Percentiles rank a stretch among this genome's conserved stretches.
phyloP scores from a whole-genome alignment of 2,329 filamentous ascomycete species.

The Monilinia laxa region DNA sequence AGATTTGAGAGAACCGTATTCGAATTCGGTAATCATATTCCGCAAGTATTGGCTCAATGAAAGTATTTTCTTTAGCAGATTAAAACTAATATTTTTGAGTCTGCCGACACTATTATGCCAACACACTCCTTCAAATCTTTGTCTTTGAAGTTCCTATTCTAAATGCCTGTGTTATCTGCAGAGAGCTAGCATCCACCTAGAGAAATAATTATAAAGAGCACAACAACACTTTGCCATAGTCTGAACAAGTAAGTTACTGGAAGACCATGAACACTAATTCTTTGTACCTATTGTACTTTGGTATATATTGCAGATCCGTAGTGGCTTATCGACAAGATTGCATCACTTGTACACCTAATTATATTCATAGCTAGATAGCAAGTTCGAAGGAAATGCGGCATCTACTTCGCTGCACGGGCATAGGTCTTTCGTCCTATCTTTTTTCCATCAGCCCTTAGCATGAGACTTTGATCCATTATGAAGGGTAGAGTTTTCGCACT shows the following conservation, averaged over 20 bases:
- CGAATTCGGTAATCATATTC: not conserved
- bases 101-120: not conserved
- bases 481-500: not conserved
- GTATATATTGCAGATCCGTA: too few relatives aligned
- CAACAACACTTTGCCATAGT: not conserved
- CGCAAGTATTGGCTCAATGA: not conserved
- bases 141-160: not conserved
- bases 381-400: too few relatives aligned
- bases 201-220: not conserved
- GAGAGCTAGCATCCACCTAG: not conserved
- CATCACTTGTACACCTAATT: too few relatives aligned
- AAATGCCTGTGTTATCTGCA: not conserved
- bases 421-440: not conserved
- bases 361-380: too few relatives aligned
- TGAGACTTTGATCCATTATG: not conserved
- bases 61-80: too few relatives aligned
- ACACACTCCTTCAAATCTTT: not conserved
- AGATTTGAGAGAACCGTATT: not conserved
- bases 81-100: not conserved
- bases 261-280: too few relatives aligned
- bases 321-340: too few relatives aligned
- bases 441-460: not conserved
- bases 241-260: too few relatives aligned
- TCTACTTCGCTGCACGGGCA: too few relatives aligned
- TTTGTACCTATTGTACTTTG: too few relatives aligned